Percentiles rank a stretch among this genome's conserved stretches.
Conservation (phyloP, 1,284 basidiomycete species). For the Lentinula novae-zelandiae region DNA sequence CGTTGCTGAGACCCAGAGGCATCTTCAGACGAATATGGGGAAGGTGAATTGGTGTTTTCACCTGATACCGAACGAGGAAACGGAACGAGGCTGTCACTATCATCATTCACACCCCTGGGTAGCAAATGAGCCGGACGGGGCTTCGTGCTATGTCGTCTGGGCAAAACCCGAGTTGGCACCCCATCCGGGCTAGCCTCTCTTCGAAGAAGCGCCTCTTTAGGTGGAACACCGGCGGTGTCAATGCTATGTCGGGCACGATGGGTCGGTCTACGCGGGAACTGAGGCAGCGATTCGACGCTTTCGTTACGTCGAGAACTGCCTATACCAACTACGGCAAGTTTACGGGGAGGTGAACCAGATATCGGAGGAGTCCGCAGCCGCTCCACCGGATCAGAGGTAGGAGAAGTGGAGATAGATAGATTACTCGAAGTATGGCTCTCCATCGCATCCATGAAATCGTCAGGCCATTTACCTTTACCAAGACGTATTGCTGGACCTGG, state of each 20-base stretch:
- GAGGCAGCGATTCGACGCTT: constrained; percentile 42
- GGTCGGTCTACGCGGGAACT: constrained; percentile 51
- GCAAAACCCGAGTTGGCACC: constrained; percentile 38
- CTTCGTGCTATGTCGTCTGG: constrained; percentile 56
- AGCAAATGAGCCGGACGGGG: constrained; percentile 48
- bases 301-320: constrained; percentile 37
- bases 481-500: constrained; percentile 46
- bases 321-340: constrained; percentile 47
- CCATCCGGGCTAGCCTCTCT: constrained; percentile 56
- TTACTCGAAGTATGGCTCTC: constrained; percentile 27
- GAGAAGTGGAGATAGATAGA: constrained; percentile 26
- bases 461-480: constrained; percentile 78
- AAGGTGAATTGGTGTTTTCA: constrained; percentile 30
- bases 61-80: constrained; percentile 58
- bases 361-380: constrained; percentile 26
- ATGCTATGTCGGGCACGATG: constrained; percentile 63
- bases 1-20: constrained; percentile 15
- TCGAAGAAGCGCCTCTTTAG: constrained; percentile 50
- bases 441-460: constrained; percentile 69
- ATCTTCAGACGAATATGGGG: constrained; percentile 31
- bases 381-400: constrained; percentile 24
- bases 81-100: constrained; percentile 40
- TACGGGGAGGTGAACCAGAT: constrained; percentile 53
- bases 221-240: constrained; percentile 48
- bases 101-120: constrained; percentile 32